A percentile compares a stretch with the other conserved stretches of the same genome.
These are phyloP conservation scores for Lactifluus pinguis DNA, from an alignment of 768 basidiomycete genomes.

Conservation along the genomic window DNA sequence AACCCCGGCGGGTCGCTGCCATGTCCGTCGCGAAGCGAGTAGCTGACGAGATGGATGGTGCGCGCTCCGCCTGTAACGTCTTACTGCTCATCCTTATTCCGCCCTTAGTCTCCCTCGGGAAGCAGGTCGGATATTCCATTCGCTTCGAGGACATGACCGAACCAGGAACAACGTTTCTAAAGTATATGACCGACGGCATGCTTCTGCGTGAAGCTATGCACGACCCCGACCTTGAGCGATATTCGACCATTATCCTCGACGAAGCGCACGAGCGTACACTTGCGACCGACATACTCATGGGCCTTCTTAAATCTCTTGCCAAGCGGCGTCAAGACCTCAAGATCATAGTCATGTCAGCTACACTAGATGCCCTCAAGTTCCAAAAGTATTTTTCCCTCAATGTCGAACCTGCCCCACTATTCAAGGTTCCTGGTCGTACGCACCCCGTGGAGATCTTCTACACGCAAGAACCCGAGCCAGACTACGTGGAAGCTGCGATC, in stretches of 20 bases:
- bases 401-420: constrained; percentile 53
- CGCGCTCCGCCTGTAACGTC: constrained; percentile 26
- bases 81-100: background rate
- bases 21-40: constrained; percentile 99
- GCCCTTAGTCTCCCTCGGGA: constrained; percentile 72
- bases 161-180: constrained; percentile 84
- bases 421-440: constrained; percentile 88
- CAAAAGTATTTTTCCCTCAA: constrained; percentile 78
- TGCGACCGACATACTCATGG: constrained; percentile 98
- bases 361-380: constrained; percentile 93
- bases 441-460: constrained; percentile 96
- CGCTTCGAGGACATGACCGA: constrained; percentile 98
- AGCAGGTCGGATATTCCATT: constrained; percentile 95
- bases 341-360: constrained; percentile 98
- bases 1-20: constrained; percentile 91
- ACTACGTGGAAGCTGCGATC: constrained; percentile 96
- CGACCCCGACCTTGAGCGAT: constrained; percentile 78
- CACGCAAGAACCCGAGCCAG: constrained; percentile 85
- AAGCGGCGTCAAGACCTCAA: constrained; percentile 82
- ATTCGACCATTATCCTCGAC: constrained; percentile 97
- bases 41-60: constrained; percentile 98
- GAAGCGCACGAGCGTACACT: constrained; percentile 98
- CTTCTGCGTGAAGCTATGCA: constrained; percentile 97
- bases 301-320: constrained; percentile 79
- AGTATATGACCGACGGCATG: constrained; percentile 99